Evolutionary conservation across 495 filamentous ascomycete genomes (phyloP).

Genomic region (Penicillium angulare): DNA sequence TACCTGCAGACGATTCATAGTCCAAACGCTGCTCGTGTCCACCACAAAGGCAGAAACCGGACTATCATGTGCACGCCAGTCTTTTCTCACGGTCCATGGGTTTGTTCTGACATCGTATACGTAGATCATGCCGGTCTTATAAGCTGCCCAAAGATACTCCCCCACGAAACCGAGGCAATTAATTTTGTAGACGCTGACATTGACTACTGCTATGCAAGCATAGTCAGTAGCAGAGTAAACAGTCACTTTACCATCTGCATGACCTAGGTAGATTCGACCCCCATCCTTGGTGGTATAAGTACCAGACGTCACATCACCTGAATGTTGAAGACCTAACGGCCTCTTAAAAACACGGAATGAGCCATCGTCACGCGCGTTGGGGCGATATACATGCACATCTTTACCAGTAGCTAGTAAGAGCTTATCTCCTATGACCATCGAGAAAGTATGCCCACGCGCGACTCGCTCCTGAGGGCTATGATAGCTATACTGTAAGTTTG

Average conservation of each 20-base stretch:
- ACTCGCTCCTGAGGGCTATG: conserved; percentile 67
- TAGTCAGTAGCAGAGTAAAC: conserved; percentile 79
- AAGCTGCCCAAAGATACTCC: conserved; percentile 86
- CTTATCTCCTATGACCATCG: conserved; percentile 73
- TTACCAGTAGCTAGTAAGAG: conserved; percentile 90
- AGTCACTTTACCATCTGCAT: conserved; percentile 89
- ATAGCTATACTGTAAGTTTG: conserved; percentile 63
- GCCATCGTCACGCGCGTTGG: conserved; percentile 60
- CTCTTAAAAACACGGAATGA: conserved; percentile 70
- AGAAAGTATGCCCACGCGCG: conserved; percentile 80
- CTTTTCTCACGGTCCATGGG: conserved; percentile 89
- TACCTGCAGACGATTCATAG: conserved; percentile 79
- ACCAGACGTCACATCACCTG: conserved; percentile 87
- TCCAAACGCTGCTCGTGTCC: conserved; percentile 83
- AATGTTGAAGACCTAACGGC: conserved; percentile 62
- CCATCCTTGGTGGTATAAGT: conserved; percentile 70
- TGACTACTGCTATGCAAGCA: conserved; percentile 71
- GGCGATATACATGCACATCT: conserved; percentile 80
- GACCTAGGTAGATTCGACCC: conserved; percentile 84
- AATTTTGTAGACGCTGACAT: conserved; percentile 91
- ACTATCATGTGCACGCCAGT: conserved; percentile 87
- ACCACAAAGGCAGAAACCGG: conserved; percentile 73
- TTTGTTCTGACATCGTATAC: conserved; percentile 81
- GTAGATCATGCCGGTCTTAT: conserved; percentile 92
- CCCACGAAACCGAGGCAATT: conserved; percentile 83